phyloP scores from a whole-genome alignment of 805 yeast genomes.

The Teunomyces funiuensis region DNA sequence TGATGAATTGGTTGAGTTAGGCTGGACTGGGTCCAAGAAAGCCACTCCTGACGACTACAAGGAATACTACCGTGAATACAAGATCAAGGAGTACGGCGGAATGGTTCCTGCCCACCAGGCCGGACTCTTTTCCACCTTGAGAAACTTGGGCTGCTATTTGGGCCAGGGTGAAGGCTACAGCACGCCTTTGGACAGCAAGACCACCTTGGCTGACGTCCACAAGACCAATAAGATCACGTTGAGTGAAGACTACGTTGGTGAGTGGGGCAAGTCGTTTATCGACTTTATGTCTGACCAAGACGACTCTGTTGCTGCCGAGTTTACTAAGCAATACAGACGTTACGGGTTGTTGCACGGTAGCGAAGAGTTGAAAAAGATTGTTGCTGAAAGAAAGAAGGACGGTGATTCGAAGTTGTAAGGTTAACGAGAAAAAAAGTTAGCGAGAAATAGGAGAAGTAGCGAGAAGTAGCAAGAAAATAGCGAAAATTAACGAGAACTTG shows the following conservation, averaged over 20 bases:
- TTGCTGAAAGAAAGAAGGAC: slow-evolving; percentile 34
- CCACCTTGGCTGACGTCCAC: slow-evolving; percentile 31
- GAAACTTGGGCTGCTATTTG: slow-evolving; percentile 59
- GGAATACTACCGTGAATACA: slow-evolving; percentile 62
- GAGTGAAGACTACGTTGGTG: slow-evolving; percentile 55
- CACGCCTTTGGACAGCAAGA: slow-evolving; percentile 49
- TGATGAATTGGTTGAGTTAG: slow-evolving; percentile 62
- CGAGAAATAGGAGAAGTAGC: neutral
- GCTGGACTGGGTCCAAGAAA: slow-evolving; percentile 94
- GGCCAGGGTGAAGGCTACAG: slow-evolving; percentile 83
- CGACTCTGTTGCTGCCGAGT: slow-evolving; percentile 36
- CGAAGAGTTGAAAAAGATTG: slow-evolving; percentile 39
- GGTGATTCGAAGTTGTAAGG: slow-evolving; percentile 10
- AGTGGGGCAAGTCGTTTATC: slow-evolving; percentile 51
- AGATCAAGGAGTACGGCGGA: slow-evolving; percentile 69
- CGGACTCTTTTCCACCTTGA: slow-evolving; percentile 63
- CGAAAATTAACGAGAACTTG: neutral
- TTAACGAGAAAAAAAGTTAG: neutral
- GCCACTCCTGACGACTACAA: slow-evolving; percentile 69
- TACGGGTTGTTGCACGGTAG: slow-evolving; percentile 59
- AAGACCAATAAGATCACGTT: slow-evolving; percentile 46
- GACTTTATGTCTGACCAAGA: slow-evolving; percentile 36
- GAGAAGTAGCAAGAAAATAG: neutral
- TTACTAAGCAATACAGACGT: slow-evolving; percentile 63
- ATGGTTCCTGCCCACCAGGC: slow-evolving; percentile 71